phyloP scores from a whole-genome alignment of 73 alveolate species.

The Blepharisma japonicum region DNA sequence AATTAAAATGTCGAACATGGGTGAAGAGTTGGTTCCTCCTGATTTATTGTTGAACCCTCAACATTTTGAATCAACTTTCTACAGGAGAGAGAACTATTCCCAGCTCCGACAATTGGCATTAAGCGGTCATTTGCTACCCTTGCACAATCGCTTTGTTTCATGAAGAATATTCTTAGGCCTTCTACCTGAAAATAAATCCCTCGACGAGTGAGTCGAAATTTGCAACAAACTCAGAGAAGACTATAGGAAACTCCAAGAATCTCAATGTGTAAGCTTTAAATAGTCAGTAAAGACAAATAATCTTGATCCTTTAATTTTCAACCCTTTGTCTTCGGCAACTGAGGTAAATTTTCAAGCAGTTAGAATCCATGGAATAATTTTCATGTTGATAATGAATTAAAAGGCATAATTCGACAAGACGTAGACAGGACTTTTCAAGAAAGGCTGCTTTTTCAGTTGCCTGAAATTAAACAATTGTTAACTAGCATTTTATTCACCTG shows the following conservation, averaged over 20 bases:
- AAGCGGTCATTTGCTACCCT: neutral
- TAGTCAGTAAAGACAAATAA: constrained; percentile 36
- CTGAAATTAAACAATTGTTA: constrained; percentile 53
- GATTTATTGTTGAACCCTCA: neutral
- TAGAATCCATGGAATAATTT: constrained; percentile 74
- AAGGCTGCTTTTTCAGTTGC: constrained; percentile 57
- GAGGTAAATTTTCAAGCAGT: constrained; percentile 20
- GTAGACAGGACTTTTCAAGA: constrained; percentile 87
- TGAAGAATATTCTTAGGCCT: constrained; percentile 61
- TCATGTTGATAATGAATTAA: constrained; percentile 72
- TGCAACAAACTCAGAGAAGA: constrained; percentile 36
- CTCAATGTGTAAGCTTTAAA: constrained; percentile 32
- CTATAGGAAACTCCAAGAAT: constrained; percentile 33
- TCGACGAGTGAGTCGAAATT: constrained; percentile 40
- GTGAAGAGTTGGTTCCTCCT: constrained; percentile 30
- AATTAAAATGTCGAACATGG: neutral
- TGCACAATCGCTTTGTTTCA: constrained; percentile 23
- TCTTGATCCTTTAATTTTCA: constrained; percentile 60
- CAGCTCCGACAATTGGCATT: neutral
- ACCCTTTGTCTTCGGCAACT: constrained; percentile 48
- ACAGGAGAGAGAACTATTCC: constrained; percentile 20
- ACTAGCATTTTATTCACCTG: constrained; percentile 67
- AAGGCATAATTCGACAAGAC: constrained; percentile 72
- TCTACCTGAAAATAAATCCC: constrained; percentile 35
- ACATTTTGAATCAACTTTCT: neutral